phyloP scores from a whole-genome alignment of 495 filamentous ascomycete species.

The Penicillium alfredii region DNA sequence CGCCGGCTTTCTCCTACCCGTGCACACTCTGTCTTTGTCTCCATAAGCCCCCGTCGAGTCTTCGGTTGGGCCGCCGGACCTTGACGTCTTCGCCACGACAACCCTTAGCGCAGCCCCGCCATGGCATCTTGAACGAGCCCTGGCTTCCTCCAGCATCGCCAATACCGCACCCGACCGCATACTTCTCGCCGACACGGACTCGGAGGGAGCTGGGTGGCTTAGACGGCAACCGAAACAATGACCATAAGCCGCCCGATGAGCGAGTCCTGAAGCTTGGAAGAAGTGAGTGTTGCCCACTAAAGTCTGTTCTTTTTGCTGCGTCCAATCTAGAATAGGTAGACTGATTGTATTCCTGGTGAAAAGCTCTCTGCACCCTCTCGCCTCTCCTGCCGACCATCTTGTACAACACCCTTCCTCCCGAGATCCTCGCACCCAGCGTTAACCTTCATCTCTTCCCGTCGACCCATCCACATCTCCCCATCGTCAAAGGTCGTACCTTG shows the following conservation, averaged over 20 bases:
- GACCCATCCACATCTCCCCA: constrained; percentile 91
- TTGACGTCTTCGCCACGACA: constrained; percentile 25
- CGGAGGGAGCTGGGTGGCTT: constrained; percentile 15
- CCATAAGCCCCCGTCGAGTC: constrained; percentile 6
- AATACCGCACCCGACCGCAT: constrained; percentile 11
- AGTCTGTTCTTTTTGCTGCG: neutral
- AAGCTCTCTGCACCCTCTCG: constrained; percentile 82
- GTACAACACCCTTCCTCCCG: constrained; percentile 70
- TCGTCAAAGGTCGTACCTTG: constrained; percentile 78
- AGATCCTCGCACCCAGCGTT: constrained; percentile 84
- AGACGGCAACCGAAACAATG: constrained; percentile 13
- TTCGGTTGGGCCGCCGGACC: constrained; percentile 10
- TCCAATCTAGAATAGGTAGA: neutral
- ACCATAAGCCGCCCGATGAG: constrained; percentile 58
- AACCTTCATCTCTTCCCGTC: constrained; percentile 94
- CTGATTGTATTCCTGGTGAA: constrained; percentile 3
- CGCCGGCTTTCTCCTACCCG: constrained; percentile 24
- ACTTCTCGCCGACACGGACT: constrained; percentile 21
- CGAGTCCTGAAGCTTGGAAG: constrained; percentile 85
- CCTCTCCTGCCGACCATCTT: constrained; percentile 80
- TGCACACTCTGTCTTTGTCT: constrained; percentile 8
- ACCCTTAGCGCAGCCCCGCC: constrained; percentile 27
- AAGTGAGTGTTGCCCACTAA: constrained; percentile 48
- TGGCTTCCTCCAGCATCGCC: constrained; percentile 21
- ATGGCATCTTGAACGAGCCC: constrained; percentile 28